A percentile compares a stretch with the other conserved stretches of the same genome.
These are phyloP conservation scores for Dothidotthia symphoricarpi DNA, from an alignment of 2,329 filamentous ascomycete genomes.

Conservation along the genomic window DNA sequence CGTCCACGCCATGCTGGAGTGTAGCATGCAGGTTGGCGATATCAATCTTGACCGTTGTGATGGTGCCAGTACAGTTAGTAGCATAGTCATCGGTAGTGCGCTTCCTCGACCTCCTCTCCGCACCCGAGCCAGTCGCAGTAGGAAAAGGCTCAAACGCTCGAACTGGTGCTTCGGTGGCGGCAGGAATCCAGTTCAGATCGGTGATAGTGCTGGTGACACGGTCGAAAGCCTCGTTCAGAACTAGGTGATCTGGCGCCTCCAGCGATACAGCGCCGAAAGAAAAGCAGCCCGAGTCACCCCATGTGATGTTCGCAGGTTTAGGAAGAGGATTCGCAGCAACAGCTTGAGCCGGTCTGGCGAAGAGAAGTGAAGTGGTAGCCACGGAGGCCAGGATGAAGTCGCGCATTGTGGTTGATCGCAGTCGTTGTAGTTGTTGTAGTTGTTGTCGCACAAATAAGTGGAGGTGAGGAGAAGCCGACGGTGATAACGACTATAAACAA, in stretches of 20 bases:
- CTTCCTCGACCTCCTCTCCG: constrained; percentile 13
- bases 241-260: constrained; percentile 37
- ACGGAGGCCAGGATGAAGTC: constrained; percentile 29
- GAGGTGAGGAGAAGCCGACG: constrained; percentile 1
- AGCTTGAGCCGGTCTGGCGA: constrained; percentile 42
- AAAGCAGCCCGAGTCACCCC: constrained; percentile 54
- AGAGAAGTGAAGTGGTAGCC: constrained; percentile 34
- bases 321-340: constrained; percentile 56
- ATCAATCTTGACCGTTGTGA: constrained; percentile 49
- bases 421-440: not conserved
- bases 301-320: constrained; percentile 54
- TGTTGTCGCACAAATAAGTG: not conserved
- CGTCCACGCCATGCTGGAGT: constrained; percentile 57
- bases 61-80: constrained; percentile 28
- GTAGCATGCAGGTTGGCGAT: constrained; percentile 49
- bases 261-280: constrained; percentile 44
- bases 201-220: constrained; percentile 51
- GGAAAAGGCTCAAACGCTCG: constrained; percentile 54
- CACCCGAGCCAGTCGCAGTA: constrained; percentile 32
- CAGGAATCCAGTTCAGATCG: constrained; percentile 55
- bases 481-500: constrained; percentile 6
- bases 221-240: constrained; percentile 50
- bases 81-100: constrained; percentile 24
- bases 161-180: constrained; percentile 54
- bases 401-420: constrained; percentile 24